Evolutionary conservation across 2,329 filamentous ascomycete genomes (phyloP).

Genomic region (Fusarium sublunatum): DNA sequence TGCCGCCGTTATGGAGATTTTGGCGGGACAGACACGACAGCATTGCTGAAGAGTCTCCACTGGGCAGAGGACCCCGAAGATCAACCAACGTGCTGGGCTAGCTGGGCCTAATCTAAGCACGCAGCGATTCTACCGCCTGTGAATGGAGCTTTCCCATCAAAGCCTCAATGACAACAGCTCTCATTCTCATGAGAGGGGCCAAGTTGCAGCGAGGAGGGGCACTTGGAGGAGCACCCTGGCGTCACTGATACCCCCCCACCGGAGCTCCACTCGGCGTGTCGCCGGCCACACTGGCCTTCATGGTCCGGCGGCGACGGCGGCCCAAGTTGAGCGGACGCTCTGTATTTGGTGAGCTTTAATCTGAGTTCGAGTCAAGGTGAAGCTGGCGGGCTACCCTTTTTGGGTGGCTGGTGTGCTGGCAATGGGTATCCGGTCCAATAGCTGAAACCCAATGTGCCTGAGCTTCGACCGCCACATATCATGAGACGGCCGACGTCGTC

Average conservation of each 20-base stretch:
- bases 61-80: conserved; percentile 13
- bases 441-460: neutral
- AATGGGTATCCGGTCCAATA: neutral
- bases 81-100: conserved; percentile 19
- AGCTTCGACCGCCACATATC: conserved; percentile 14
- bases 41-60: conserved; percentile 34
- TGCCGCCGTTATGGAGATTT: conserved; percentile 29
- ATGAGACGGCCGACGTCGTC: conserved; percentile 8
- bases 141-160: conserved; percentile 24
- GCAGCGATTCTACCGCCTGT: conserved; percentile 18
- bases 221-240: conserved; percentile 28
- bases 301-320: conserved; percentile 35
- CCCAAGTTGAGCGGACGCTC: conserved; percentile 8
- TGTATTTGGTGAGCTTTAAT: conserved; percentile 33
- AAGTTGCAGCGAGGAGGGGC: conserved; percentile 33
- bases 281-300: conserved; percentile 40
- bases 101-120: conserved; percentile 14
- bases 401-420: conserved; percentile 14
- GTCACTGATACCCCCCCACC: conserved; percentile 42
- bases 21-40: conserved; percentile 6
- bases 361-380: conserved; percentile 33
- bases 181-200: conserved; percentile 24
- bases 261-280: conserved; percentile 43
- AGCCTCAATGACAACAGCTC: conserved; percentile 19
- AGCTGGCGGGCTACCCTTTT: conserved; percentile 27